Evolutionary conservation across 257 asterid species (phyloP).

Genomic region (Leptodermis oblonga): DNA sequence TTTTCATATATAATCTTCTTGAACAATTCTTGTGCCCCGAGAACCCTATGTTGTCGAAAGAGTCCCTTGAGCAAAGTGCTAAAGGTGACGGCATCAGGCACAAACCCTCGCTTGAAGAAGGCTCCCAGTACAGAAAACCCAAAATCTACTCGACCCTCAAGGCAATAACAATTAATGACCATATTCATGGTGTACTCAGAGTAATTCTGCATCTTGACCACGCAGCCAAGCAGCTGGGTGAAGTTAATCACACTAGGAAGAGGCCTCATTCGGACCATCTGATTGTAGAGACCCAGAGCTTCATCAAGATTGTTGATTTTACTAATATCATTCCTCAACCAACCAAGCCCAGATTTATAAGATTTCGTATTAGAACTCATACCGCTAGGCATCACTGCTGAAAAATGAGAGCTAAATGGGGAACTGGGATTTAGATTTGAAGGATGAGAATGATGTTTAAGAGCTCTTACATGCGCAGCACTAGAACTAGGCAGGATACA

Average conservation of each 20-base stretch:
- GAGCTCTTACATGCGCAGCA: no score
- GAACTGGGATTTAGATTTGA: no score
- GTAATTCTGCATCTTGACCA: neutral
- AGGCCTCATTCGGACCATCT: slow-evolving; percentile 22
- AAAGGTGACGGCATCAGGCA: slow-evolving; percentile 12
- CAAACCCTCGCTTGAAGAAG: slow-evolving; percentile 25
- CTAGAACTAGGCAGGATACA: no score
- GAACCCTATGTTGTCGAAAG: slow-evolving; percentile 13
- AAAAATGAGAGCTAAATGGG: no score
- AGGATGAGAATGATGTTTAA: no score
- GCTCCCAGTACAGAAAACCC: slow-evolving; percentile 24
- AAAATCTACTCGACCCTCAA: neutral
- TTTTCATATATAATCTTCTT: slow-evolving; percentile 21
- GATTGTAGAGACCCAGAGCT: slow-evolving; percentile 22
- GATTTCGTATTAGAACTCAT: neutral
- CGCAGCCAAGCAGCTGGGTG: neutral
- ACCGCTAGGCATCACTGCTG: no score
- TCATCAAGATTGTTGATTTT: slow-evolving; percentile 5
- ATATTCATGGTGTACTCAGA: slow-evolving; percentile 9
- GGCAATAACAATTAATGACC: slow-evolving; percentile 12
- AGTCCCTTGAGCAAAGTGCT: slow-evolving; percentile 28
- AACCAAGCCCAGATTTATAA: neutral
- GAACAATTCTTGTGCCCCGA: slow-evolving; percentile 24
- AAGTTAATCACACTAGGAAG: slow-evolving; percentile 22
- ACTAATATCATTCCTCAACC: neutral